Evolutionary conservation across 2,329 filamentous ascomycete species (phyloP), one percentile per base, ranked within the genome.

Genomic region (Verticillium nubilum): DNA sequence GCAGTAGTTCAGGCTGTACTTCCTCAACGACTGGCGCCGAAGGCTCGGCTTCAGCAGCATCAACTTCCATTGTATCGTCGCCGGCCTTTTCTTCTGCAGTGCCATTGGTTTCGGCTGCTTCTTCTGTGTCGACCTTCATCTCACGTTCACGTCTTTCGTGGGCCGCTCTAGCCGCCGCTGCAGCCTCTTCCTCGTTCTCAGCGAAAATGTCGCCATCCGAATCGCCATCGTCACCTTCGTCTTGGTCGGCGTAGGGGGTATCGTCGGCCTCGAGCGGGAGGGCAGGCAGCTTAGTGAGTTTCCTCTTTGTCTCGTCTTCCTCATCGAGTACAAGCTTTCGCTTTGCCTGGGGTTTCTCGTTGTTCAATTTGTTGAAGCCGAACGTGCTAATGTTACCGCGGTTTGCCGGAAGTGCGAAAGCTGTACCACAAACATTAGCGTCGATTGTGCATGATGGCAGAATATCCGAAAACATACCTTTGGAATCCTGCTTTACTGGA

Each of bases 261-360:
- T 83, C 79, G 64, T 88, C 84, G 62, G 80, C 83, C 69, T 88
- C 84, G 58, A 90, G 79, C 58, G 88, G 84, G 61, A 91, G 85
- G 65, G 88, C 88, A 60, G 94, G 93, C 62, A 99, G 86, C 76
- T 93, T 95, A 70, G 92, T 92, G 65, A 99, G 84, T 77, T 96
- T 97, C 72, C 92, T 90, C 69, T 90, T 87, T 2, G 88, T 89
- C 31, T 86, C 88, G 68, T 96, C 91, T 67, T 97, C 94, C 69
- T 97, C 94, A 62, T 90, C 93, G 67, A 97, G 87, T 66, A 92
- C 87, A 25, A 96, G 79, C 62, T 90, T 92, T 66, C 88, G 88
- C 69, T 91, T 92, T 23, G 85, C 79, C 4, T 84, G 79, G 3
- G 83, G 73, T 68, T 90, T 92, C 57, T 91, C 88, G 25, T 73